A percentile compares a stretch with the other conserved stretches of the same genome.
Conservation (phyloP, 2,329 filamentous ascomycete species). For the Penicillium corylophilum region DNA sequence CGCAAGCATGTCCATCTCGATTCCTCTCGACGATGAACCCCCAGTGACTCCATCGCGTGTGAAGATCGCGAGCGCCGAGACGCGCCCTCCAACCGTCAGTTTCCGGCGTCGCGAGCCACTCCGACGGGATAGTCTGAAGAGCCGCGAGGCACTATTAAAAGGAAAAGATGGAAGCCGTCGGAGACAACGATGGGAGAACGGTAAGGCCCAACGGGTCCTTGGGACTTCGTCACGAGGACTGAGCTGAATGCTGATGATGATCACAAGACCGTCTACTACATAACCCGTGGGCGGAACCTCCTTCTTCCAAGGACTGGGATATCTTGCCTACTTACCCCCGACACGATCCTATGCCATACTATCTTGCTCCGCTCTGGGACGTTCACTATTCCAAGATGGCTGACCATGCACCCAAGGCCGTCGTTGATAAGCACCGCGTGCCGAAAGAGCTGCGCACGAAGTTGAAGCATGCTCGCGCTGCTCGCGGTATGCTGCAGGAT, state of each 20-base stretch:
- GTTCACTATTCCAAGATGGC: slow-evolving; percentile 47
- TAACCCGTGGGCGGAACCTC: slow-evolving; percentile 83
- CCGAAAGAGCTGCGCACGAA: slow-evolving; percentile 77
- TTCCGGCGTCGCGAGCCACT: slow-evolving; percentile 55
- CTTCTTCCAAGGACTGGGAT: slow-evolving; percentile 78
- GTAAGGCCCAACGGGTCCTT: slow-evolving; percentile 48
- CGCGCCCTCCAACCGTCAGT: slow-evolving; percentile 37
- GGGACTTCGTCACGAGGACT: background rate
- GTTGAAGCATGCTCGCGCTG: slow-evolving; percentile 75
- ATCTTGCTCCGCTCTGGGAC: slow-evolving; percentile 85
- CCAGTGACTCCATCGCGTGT: slow-evolving; percentile 29
- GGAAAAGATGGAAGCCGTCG: slow-evolving; percentile 88
- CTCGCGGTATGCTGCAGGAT: slow-evolving; percentile 75
- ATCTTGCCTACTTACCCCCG: slow-evolving; percentile 77
- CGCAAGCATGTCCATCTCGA: slow-evolving; percentile 65
- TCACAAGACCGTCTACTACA: slow-evolving; percentile 73
- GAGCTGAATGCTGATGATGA: slow-evolving; percentile 23
- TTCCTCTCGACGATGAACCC: slow-evolving; percentile 67
- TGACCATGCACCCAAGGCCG: slow-evolving; percentile 39
- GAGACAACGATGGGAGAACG: slow-evolving; percentile 91
- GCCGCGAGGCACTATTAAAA: slow-evolving; percentile 75
- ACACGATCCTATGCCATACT: slow-evolving; percentile 75
- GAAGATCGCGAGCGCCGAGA: slow-evolving; percentile 23
- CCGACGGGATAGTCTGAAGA: slow-evolving; percentile 61
- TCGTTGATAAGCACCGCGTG: slow-evolving; percentile 51